phyloP scores from a whole-genome alignment of 108 stramenopile species.

The Nannochloropsis salina region DNA sequence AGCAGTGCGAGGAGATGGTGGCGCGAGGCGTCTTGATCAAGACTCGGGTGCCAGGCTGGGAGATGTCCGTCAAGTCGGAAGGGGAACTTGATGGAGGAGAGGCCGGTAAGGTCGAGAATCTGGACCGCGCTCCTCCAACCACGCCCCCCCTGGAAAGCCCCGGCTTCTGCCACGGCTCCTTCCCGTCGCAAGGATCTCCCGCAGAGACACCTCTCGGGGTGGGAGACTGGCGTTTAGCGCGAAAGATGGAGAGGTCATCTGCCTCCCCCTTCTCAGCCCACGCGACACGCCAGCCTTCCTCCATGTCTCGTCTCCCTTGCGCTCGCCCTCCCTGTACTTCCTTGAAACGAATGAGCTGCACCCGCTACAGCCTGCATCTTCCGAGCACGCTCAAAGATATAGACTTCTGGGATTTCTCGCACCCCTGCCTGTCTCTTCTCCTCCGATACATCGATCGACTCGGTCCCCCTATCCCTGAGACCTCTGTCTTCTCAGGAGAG shows the following conservation, averaged over 20 bases:
- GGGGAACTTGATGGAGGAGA: neutral
- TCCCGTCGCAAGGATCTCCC: neutral
- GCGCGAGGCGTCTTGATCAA: neutral
- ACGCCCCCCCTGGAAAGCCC: neutral
- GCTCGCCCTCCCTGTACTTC: neutral
- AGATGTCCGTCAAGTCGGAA: neutral
- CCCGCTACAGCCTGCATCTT: neutral
- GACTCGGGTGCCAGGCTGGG: neutral
- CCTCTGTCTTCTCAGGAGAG: neutral
- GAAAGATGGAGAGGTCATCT: neutral
- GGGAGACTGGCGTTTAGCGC: neutral
- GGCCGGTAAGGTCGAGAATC: neutral
- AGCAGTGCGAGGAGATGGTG: neutral
- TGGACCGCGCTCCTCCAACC: neutral
- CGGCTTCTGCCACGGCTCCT: neutral
- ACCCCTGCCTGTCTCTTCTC: neutral
- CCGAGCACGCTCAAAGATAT: neutral
- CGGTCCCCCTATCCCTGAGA: neutral
- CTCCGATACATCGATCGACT: slow-evolving; percentile 4
- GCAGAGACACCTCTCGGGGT: too few species aligned
- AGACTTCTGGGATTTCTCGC: neutral
- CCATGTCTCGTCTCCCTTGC: neutral
- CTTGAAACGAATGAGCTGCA: neutral
- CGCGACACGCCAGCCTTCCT: neutral
- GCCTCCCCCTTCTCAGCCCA: neutral